phyloP scores from a whole-genome alignment of 2,329 filamentous ascomycete genomes.

The Apiospora aurea region DNA sequence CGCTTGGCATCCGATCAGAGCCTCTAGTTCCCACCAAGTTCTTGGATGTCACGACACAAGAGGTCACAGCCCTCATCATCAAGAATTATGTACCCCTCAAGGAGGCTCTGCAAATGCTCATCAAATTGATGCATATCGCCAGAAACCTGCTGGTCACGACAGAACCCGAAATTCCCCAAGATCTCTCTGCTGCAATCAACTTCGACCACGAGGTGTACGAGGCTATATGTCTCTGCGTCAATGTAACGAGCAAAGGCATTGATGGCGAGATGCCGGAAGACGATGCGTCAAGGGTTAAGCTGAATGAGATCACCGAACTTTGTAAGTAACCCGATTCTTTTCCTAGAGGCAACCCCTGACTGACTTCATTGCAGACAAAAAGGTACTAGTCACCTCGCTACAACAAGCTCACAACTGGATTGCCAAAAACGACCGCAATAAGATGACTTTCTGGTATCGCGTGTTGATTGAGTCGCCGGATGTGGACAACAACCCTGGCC shows the following conservation, averaged over 20 bases:
- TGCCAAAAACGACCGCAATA: conserved; percentile 72
- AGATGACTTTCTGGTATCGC: conserved; percentile 74
- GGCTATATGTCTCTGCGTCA: conserved; percentile 70
- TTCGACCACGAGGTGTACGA: conserved; percentile 73
- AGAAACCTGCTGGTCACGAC: conserved; percentile 70
- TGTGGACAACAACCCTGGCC: conserved; percentile 55
- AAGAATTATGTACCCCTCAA: conserved; percentile 68
- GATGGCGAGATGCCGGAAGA: conserved; percentile 68
- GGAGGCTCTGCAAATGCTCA: conserved; percentile 68
- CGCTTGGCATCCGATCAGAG: conserved; percentile 62
- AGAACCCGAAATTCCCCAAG: conserved; percentile 70
- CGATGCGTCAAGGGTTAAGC: conserved; percentile 61
- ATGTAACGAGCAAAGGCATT: conserved; percentile 72
- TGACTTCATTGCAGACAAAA: conserved; percentile 60
- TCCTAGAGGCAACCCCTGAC: conserved; percentile 25
- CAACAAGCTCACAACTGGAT: conserved; percentile 76
- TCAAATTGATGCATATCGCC: conserved; percentile 72
- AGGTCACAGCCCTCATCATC: conserved; percentile 68
- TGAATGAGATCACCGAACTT: conserved; percentile 69
- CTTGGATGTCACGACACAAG: conserved; percentile 62
- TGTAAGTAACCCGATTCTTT: conserved; percentile 52
- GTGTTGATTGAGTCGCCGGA: conserved; percentile 63
- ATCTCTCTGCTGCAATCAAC: conserved; percentile 68
- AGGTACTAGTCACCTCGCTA: conserved; percentile 68
- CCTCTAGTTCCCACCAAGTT: conserved; percentile 60